Conservation (phyloP, 495 filamentous ascomycete genomes). For the Trichocladium uniseriatum region DNA sequence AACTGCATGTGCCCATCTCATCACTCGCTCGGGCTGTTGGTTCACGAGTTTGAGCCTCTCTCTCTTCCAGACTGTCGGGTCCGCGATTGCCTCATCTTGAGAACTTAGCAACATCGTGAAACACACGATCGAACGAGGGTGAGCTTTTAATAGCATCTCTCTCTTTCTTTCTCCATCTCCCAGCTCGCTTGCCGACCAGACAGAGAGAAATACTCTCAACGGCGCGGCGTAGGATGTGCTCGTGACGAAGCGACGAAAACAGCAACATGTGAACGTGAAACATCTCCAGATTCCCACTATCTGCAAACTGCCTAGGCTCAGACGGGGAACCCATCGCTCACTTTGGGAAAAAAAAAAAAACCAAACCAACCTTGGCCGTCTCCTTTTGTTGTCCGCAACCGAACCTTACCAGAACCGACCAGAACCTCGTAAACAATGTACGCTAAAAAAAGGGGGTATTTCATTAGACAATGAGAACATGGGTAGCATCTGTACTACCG, state of each 20-base stretch:
- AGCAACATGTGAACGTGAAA: background rate
- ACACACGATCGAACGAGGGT: background rate
- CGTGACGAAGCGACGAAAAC: background rate
- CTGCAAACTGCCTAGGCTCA: background rate
- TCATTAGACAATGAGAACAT: conserved; percentile 2
- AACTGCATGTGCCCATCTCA: no score
- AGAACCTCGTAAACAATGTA: background rate
- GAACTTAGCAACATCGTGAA: background rate
- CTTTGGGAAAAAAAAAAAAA: background rate
- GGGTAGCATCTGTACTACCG: background rate
- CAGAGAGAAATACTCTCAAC: background rate
- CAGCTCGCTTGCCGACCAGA: background rate
- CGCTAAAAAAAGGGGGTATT: conserved; percentile 11
- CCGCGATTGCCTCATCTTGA: background rate
- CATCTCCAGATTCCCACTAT: background rate
- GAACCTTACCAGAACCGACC: background rate
- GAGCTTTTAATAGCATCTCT: conserved; percentile 1
- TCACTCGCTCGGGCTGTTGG: background rate
- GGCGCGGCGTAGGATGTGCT: background rate
- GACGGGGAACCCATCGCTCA: background rate
- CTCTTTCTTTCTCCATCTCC: background rate
- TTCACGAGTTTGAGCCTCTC: background rate
- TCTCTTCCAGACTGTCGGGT: background rate
- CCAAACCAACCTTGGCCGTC: background rate
- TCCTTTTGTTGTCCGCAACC: background rate